Conservation (phyloP, 306 rosid genomes). For the Aeschynomene evenia region DNA sequence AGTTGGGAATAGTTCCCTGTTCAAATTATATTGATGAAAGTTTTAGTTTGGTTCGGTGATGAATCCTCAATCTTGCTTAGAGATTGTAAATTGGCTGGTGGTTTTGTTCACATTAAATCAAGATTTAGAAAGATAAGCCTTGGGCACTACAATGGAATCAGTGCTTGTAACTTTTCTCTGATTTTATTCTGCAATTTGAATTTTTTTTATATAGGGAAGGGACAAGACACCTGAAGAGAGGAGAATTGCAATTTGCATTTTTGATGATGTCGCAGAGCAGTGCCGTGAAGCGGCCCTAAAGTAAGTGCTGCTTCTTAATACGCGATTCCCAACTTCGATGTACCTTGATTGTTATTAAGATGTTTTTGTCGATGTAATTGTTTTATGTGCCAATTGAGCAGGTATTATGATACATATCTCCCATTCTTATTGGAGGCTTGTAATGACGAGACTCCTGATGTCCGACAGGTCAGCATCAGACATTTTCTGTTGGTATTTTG, state of each 20-base stretch:
- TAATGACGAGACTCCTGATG: conserved; percentile 91
- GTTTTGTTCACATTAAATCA: background rate
- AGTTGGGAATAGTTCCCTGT: background rate
- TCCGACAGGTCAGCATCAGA: conserved; percentile 75
- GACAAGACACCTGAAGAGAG: conserved; percentile 98
- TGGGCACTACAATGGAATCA: background rate
- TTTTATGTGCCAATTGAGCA: conserved; percentile 39
- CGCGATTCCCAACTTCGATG: background rate
- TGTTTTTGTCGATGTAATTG: background rate
- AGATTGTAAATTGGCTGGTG: background rate
- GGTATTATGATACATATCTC: conserved; percentile 90
- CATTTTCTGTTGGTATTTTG: conserved; percentile 11
- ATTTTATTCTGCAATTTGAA: conserved; percentile 18
- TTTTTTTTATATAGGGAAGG: conserved; percentile 62
- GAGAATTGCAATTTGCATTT: conserved; percentile 96
- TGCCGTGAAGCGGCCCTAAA: conserved; percentile 94
- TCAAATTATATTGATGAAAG: background rate
- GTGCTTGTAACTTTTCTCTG: background rate
- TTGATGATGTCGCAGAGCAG: conserved; percentile 98
- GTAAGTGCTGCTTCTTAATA: conserved; percentile 39
- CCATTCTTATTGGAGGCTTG: conserved; percentile 98
- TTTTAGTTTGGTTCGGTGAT: background rate
- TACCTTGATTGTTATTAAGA: conserved; percentile 1
- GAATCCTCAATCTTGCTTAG: background rate
- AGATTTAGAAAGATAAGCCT: conserved; percentile 1